Conservation (phyloP, 768 basidiomycete genomes). For the Peribolospora baueri region DNA sequence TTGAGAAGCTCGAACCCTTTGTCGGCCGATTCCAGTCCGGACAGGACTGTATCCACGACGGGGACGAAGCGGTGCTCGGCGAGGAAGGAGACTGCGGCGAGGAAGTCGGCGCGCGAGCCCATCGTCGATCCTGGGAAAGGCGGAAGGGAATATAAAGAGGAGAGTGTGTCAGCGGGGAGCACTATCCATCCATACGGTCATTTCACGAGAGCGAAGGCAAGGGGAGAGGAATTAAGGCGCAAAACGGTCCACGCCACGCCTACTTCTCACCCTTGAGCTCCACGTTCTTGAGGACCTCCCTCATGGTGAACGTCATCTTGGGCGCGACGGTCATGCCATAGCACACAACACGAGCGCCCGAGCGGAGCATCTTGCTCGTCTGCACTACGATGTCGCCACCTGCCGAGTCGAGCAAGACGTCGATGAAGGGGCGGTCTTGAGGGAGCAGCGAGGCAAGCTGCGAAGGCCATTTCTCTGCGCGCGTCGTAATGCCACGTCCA, state of each 20-base stretch:
- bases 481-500: not conserved
- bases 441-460: too few species aligned
- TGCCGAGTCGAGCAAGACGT: conserved; percentile 43
- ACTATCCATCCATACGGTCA: not conserved
- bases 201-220: not conserved
- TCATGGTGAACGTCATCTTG: conserved; percentile 45
- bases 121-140: conserved; percentile 42
- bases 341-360: conserved; percentile 11
- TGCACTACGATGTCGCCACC: conserved; percentile 40
- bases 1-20: conserved; percentile 46
- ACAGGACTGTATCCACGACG: conserved; percentile 42
- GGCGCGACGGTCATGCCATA: conserved; percentile 23
- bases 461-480: conserved; percentile 27
- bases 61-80: conserved; percentile 41
- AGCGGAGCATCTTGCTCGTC: conserved; percentile 28
- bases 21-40: conserved; percentile 38
- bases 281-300: conserved; percentile 48
- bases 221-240: not conserved
- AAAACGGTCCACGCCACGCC: conserved; percentile 5
- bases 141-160: not conserved
- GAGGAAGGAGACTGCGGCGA: conserved; percentile 46
- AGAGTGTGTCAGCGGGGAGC: not conserved
- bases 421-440: too few species aligned
- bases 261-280: conserved; percentile 36
- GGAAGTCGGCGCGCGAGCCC: conserved; percentile 53